These are phyloP conservation scores for Sclerotinia spermophila DNA, from an alignment of 2,329 filamentous ascomycete genomes.

Conservation along the genomic window DNA sequence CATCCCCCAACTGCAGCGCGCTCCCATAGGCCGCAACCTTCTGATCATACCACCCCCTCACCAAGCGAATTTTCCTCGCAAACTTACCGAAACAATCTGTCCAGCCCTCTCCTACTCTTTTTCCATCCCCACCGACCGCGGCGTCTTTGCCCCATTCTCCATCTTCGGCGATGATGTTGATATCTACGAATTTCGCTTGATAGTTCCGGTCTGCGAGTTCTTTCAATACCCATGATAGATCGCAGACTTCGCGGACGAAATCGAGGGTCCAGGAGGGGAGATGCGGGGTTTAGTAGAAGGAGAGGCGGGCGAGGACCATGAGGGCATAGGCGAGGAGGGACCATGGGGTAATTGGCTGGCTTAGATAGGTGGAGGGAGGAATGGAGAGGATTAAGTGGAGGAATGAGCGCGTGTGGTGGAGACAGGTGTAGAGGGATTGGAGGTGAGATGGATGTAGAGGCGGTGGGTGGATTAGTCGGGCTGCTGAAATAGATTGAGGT, in stretches of 20 bases:
- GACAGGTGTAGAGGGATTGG: constrained; percentile 8
- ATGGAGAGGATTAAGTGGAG: neutral
- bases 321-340: constrained; percentile 1
- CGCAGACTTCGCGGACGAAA: constrained; percentile 10
- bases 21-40: neutral
- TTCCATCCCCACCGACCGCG: neutral
- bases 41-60: neutral
- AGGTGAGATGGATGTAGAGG: neutral
- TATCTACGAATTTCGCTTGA: neutral
- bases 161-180: neutral
- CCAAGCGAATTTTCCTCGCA: constrained; percentile 1
- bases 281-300: constrained; percentile 1
- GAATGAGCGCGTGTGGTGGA: neutral
- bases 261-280: neutral
- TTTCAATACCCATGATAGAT: neutral
- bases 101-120: neutral
- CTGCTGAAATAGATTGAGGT: neutral
- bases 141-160: neutral
- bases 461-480: neutral
- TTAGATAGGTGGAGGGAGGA: neutral
- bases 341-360: constrained; percentile 1
- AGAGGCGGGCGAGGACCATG: constrained; percentile 6
- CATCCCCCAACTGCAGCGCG: neutral
- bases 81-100: constrained; percentile 14
- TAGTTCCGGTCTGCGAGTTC: neutral